Evolutionary conservation across 768 basidiomycete genomes (phyloP).

Genomic region (Dentipellis sp.): DNA sequence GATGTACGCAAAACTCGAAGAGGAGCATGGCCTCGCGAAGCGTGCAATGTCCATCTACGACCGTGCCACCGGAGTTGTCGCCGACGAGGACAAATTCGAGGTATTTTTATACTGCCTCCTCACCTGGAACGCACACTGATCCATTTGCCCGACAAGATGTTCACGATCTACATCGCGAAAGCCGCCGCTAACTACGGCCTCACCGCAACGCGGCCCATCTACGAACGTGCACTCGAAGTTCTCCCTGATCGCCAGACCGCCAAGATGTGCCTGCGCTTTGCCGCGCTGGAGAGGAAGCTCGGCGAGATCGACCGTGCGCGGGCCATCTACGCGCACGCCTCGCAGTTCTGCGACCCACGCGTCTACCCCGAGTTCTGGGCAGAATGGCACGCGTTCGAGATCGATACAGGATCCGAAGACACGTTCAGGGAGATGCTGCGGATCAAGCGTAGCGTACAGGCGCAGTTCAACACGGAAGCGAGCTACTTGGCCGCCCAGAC

Average conservation of each 20-base stretch:
- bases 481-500: constrained; percentile 91
- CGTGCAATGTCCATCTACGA: constrained; percentile 95
- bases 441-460: constrained; percentile 97
- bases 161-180: constrained; percentile 94
- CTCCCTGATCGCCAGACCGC: constrained; percentile 92
- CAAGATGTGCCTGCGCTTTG: constrained; percentile 96
- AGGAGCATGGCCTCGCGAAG: constrained; percentile 91
- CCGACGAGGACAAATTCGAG: constrained; percentile 91
- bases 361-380: constrained; percentile 89
- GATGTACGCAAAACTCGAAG: constrained; percentile 94
- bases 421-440: constrained; percentile 94
- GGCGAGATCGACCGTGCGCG: constrained; percentile 98
- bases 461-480: constrained; percentile 96
- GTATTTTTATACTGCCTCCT: constrained; percentile 27
- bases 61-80: constrained; percentile 79
- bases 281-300: constrained; percentile 90
- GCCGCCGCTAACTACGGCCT: constrained; percentile 93
- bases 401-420: constrained; percentile 97
- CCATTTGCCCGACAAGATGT: constrained; percentile 54
- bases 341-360: constrained; percentile 97
- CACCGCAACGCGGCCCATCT: constrained; percentile 92
- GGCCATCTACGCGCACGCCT: constrained; percentile 94
- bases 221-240: constrained; percentile 88
- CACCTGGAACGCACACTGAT: background rate
- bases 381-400: constrained; percentile 97